phyloP scores from a whole-genome alignment of 805 yeast species.

The Cyberlindnera petersonii region DNA sequence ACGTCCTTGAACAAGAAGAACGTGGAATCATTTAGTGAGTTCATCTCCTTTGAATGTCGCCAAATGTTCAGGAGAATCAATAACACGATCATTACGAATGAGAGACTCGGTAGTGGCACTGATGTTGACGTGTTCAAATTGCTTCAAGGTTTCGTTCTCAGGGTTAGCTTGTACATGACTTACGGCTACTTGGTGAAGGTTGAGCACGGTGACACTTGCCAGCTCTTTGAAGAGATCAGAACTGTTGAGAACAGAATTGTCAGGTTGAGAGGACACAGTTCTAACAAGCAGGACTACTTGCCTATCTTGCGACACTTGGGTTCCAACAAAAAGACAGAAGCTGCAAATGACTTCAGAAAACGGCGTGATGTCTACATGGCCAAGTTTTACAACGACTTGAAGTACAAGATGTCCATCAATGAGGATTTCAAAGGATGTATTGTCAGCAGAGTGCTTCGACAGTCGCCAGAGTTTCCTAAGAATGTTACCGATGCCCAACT shows the following conservation, averaged over 20 bases:
- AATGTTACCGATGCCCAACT: slow-evolving; percentile 39
- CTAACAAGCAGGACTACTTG: slow-evolving; percentile 52
- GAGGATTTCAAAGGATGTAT: slow-evolving; percentile 31
- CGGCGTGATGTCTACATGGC: slow-evolving; percentile 49
- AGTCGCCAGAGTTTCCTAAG: slow-evolving; percentile 11
- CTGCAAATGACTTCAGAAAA: slow-evolving; percentile 33
- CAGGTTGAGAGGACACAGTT: slow-evolving; percentile 51
- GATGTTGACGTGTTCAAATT: slow-evolving; percentile 40
- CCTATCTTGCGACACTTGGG: slow-evolving; percentile 40
- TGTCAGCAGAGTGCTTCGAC: slow-evolving; percentile 28
- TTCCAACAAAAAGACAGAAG: slow-evolving; percentile 15
- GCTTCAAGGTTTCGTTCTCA: slow-evolving; percentile 48
- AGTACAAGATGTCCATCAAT: slow-evolving; percentile 24
- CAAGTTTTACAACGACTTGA: slow-evolving; percentile 32
- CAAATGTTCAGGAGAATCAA: slow-evolving; percentile 24
- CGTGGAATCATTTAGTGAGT: slow-evolving; percentile 29
- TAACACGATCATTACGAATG: slow-evolving; percentile 4
- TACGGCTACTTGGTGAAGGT: slow-evolving; percentile 50
- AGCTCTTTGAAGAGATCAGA: slow-evolving; percentile 48
- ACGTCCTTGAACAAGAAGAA: slow-evolving; percentile 37
- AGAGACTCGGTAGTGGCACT: neutral
- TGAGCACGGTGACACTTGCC: slow-evolving; percentile 31
- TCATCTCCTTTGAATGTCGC: slow-evolving; percentile 40
- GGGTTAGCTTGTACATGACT: slow-evolving; percentile 46
- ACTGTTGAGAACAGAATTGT: slow-evolving; percentile 54